Percentiles rank a stretch among this genome's conserved stretches.
phyloP scores from a whole-genome alignment of 2,329 filamentous ascomycete species.

The Monosporascus ibericus region DNA sequence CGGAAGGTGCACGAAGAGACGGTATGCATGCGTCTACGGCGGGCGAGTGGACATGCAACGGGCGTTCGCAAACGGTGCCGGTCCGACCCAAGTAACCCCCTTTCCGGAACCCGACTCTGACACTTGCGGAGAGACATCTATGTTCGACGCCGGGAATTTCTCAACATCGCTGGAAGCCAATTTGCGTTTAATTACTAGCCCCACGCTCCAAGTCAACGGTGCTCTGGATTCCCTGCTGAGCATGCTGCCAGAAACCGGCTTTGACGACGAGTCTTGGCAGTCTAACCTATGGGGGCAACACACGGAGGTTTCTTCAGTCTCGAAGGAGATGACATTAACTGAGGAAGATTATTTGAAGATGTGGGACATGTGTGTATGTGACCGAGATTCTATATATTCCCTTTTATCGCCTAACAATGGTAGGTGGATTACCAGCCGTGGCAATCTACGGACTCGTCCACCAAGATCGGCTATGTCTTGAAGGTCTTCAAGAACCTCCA shows the following conservation, averaged over 20 bases:
- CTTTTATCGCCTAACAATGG: neutral
- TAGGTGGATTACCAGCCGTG: slow-evolving; percentile 16
- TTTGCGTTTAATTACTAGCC: slow-evolving; percentile 1
- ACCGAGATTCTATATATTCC: neutral
- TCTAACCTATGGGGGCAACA: slow-evolving; percentile 2
- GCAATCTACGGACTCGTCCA: slow-evolving; percentile 33
- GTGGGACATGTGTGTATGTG: slow-evolving; percentile 16
- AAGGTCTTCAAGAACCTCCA: slow-evolving; percentile 27
- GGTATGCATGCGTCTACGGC: slow-evolving; percentile 34
- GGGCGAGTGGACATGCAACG: slow-evolving; percentile 3
- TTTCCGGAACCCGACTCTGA: slow-evolving; percentile 29
- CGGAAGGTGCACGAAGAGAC: slow-evolving; percentile 36
- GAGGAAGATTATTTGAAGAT: slow-evolving; percentile 16
- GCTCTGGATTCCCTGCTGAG: slow-evolving; percentile 9
- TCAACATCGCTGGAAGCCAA: slow-evolving; percentile 1
- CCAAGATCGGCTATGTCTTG: slow-evolving; percentile 31
- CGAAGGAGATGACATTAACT: slow-evolving; percentile 6
- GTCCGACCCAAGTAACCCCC: slow-evolving; percentile 17
- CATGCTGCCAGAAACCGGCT: slow-evolving; percentile 4
- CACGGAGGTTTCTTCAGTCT: neutral
- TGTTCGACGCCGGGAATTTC: slow-evolving; percentile 1
- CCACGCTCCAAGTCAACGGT: slow-evolving; percentile 8
- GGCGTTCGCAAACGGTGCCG: slow-evolving; percentile 21
- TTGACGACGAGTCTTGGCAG: slow-evolving; percentile 4
- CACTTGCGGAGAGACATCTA: slow-evolving; percentile 2